Percentiles rank a stretch among this genome's conserved stretches.
phyloP scores from a whole-genome alignment of 768 basidiomycete genomes.

The Pleurotus salmoneostramineus region DNA sequence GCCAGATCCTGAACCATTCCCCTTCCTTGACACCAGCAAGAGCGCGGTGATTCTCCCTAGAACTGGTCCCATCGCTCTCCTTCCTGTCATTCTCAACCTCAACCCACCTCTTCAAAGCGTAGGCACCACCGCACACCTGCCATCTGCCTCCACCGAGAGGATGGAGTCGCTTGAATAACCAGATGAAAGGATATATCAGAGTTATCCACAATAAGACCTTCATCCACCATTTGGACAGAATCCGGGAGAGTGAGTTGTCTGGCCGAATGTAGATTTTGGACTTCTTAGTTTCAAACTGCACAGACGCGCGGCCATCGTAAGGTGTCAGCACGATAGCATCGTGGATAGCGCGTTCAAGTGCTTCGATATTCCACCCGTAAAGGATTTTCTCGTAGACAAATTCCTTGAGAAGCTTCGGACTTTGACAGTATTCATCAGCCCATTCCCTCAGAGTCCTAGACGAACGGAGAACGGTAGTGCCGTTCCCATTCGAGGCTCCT shows the following conservation, averaged over 20 bases:
- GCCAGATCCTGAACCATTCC: slow-evolving; percentile 80
- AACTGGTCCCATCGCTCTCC: neutral
- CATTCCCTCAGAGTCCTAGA: slow-evolving; percentile 67
- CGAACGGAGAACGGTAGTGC: slow-evolving; percentile 34
- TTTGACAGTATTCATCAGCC: slow-evolving; percentile 81
- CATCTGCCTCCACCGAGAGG: slow-evolving; percentile 67
- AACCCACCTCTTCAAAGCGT: slow-evolving; percentile 58
- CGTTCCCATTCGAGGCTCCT: slow-evolving; percentile 9
- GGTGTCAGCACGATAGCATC: slow-evolving; percentile 40
- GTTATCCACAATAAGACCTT: slow-evolving; percentile 65
- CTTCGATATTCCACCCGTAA: slow-evolving; percentile 45
- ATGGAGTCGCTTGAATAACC: slow-evolving; percentile 74
- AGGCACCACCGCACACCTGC: slow-evolving; percentile 74
- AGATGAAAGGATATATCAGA: slow-evolving; percentile 76
- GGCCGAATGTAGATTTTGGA: slow-evolving; percentile 63
- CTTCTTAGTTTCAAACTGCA: slow-evolving; percentile 45
- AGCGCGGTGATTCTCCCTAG: slow-evolving; percentile 20
- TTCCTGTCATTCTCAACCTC: neutral
- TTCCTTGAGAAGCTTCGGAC: slow-evolving; percentile 69
- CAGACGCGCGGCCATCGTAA: slow-evolving; percentile 40
- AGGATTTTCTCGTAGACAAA: slow-evolving; percentile 65
- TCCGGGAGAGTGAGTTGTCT: slow-evolving; percentile 58
- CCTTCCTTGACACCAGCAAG: slow-evolving; percentile 63
- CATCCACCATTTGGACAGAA: slow-evolving; percentile 69
- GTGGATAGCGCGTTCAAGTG: slow-evolving; percentile 32